Conservation (phyloP, 2,329 filamentous ascomycete species). For the Exophiala oligosperma region DNA sequence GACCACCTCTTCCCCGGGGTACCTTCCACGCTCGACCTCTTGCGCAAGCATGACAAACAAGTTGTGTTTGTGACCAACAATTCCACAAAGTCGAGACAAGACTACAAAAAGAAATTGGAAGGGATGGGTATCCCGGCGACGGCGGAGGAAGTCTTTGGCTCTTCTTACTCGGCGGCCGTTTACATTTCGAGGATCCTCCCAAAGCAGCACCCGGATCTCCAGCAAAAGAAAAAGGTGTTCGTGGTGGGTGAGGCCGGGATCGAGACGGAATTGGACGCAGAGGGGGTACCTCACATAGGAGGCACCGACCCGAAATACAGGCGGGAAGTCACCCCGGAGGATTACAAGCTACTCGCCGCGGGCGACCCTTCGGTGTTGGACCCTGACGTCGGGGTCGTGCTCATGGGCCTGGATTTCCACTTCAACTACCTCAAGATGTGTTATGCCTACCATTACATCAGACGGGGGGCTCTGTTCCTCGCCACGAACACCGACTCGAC, state of each 20-base stretch:
- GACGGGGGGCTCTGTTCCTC: constrained; percentile 76
- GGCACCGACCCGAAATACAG: constrained; percentile 79
- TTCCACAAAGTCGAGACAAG: constrained; percentile 89
- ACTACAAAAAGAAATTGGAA: constrained; percentile 91
- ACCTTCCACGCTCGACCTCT: constrained; percentile 78
- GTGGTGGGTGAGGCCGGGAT: constrained; percentile 90
- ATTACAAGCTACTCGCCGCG: constrained; percentile 73
- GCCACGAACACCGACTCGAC: constrained; percentile 94
- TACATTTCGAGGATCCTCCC: constrained; percentile 90
- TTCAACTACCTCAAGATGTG: constrained; percentile 92
- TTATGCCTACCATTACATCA: constrained; percentile 82
- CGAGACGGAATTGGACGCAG: constrained; percentile 79
- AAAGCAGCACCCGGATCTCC: constrained; percentile 27
- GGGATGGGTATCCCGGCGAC: constrained; percentile 68
- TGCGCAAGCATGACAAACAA: constrained; percentile 83
- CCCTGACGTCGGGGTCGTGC: constrained; percentile 83
- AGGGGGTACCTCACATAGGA: constrained; percentile 77
- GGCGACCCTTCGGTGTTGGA: constrained; percentile 73
- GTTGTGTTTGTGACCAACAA: constrained; percentile 98
- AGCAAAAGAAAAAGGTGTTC: constrained; percentile 87
- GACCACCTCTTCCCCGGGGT: constrained; percentile 84
- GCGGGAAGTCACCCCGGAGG: constrained; percentile 75
- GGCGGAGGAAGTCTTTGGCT: constrained; percentile 90
- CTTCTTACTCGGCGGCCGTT: constrained; percentile 89
- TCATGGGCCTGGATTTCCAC: constrained; percentile 90